Conservation (phyloP, 495 filamentous ascomycete species). For the Bombardia bombarda region DNA sequence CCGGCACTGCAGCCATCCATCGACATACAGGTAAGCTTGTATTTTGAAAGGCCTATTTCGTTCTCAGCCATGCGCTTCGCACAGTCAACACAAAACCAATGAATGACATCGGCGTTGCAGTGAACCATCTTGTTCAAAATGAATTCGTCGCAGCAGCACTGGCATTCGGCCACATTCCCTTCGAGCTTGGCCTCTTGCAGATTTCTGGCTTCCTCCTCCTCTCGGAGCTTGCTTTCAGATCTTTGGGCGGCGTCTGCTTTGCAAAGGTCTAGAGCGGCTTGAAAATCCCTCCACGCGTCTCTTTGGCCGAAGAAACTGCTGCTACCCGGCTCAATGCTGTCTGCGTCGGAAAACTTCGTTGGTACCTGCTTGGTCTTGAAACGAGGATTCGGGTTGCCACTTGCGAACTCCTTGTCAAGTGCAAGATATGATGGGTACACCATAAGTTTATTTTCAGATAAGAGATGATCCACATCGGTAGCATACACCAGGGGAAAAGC, state of each 20-base stretch:
- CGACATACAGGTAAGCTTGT: conserved; percentile 50
- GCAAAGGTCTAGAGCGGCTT: conserved; percentile 15
- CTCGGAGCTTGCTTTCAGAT: conserved; percentile 19
- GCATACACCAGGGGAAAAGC: conserved; percentile 16
- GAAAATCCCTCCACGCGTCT: conserved; percentile 23
- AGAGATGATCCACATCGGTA: conserved; percentile 9
- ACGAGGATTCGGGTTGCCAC: neutral
- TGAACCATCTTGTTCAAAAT: conserved; percentile 58
- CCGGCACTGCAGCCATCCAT: conserved; percentile 34
- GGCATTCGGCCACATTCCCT: conserved; percentile 52
- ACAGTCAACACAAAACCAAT: conserved; percentile 65
- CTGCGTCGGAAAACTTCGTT: neutral
- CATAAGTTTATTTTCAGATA: conserved; percentile 8
- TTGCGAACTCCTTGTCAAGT: conserved; percentile 16
- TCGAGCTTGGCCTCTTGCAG: conserved; percentile 35
- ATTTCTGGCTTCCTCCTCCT: conserved; percentile 37
- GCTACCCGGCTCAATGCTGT: neutral
- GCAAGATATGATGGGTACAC: conserved; percentile 24
- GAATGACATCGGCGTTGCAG: conserved; percentile 44
- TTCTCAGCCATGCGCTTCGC: conserved; percentile 54
- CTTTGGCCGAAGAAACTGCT: too few species aligned
- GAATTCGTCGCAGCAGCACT: conserved; percentile 62
- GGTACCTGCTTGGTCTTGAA: conserved; percentile 17
- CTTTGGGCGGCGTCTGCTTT: conserved; percentile 9
- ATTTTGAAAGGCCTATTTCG: conserved; percentile 55